Evolutionary conservation across 2,329 filamentous ascomycete species (phyloP), one percentile per base, ranked within the genome.

Genomic region (Botryotinia globosa): DNA sequence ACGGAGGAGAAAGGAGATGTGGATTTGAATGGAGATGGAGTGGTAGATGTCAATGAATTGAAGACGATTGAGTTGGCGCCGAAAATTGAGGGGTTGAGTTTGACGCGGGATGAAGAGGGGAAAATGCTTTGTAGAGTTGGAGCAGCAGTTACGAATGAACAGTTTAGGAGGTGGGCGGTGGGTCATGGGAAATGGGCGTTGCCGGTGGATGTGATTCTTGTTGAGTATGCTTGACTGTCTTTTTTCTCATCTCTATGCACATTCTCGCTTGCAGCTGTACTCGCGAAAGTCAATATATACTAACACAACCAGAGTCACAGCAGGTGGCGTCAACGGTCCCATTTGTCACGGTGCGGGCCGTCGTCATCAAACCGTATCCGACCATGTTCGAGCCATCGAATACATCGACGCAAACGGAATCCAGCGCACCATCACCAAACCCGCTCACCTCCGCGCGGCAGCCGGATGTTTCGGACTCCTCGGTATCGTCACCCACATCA

Each of bases 291-390:
- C 16, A 20, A 32, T 44, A 37, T n/a, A 8, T 56, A 54, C 69
- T 74, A 66, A 74, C 20, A 18, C 59, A 32, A 37, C 37, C 39
- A 77, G 79, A 74, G 83, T 86, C 62, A 86, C 84, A 0, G 79
- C 84, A 62, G 84, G 84, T 14, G 85, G 84, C 3, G 81, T 82
- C 10, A 85, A 85, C 69, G 83, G 78, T 0, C 81, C 82, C 0
- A 84, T 84, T 64, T 86, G 85, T 76, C 84, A 86, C 70, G 85
- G 85, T 4, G 83, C 83, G 1, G 85, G 85, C 18, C 81, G 82
- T 22, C 74, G 75, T 9, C 83, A 86, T 72, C 80, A 83, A 63
- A 85, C 84, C 0, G 77, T 85, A 10, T 84, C 82, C 59, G 85
- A 86, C 74, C 81, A 83, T 58, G 84, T 86, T 61, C 81, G 83